Conservation (phyloP, 2,329 filamentous ascomycete genomes). For the Botrytis aclada region DNA sequence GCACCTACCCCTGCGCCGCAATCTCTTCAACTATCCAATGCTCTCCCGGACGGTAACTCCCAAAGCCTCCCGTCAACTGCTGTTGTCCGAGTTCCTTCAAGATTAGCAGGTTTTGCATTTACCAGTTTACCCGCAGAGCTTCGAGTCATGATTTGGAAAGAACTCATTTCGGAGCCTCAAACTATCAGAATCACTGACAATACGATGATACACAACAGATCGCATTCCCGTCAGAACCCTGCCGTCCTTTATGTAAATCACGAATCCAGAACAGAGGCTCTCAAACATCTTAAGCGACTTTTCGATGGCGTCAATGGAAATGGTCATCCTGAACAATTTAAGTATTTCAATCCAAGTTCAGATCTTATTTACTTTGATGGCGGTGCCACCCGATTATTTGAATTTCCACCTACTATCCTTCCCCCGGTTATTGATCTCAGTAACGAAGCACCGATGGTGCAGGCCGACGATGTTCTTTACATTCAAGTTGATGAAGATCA, state of each 20-base stretch:
- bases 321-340: neutral
- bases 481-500: neutral
- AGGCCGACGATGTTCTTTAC: neutral
- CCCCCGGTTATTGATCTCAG: neutral
- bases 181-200: neutral
- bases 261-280: neutral
- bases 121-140: neutral
- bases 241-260: neutral
- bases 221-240: neutral
- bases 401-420: neutral
- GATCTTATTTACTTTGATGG: neutral
- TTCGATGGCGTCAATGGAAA: neutral
- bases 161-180: neutral
- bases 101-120: neutral
- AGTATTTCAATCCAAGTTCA: neutral
- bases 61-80: neutral
- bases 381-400: rapidly evolving
- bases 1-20: neutral
- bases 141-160: neutral
- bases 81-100: neutral
- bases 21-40: neutral
- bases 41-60: neutral
- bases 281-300: neutral
- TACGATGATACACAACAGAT: neutral
- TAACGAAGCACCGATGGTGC: neutral